Conservation (phyloP, 2,329 filamentous ascomycete species). For the Juglanconis oblonga region DNA sequence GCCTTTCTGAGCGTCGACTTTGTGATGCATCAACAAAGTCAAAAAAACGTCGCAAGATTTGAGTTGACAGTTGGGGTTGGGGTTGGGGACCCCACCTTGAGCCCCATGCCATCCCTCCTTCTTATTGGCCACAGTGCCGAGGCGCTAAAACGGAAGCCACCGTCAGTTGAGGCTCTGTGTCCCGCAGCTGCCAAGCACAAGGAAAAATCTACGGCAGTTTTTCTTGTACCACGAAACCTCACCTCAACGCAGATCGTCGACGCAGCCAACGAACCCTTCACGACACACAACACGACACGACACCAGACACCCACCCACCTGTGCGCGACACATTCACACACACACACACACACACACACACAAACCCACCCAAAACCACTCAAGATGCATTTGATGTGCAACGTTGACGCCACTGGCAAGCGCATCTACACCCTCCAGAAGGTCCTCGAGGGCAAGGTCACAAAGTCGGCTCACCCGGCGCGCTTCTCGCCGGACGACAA, state of each 20-base stretch:
- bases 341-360: neutral
- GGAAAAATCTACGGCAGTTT: neutral
- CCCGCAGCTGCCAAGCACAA: neutral
- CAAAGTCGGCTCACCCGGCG: slow-evolving; percentile 93
- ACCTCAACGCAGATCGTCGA: too few species aligned
- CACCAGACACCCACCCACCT: neutral
- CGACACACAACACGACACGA: too few species aligned
- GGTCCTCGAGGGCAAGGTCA: slow-evolving; percentile 76
- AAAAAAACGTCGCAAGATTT: neutral
- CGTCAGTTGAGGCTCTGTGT: neutral
- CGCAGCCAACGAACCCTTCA: too few species aligned
- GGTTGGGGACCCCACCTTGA: neutral
- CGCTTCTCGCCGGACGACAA: slow-evolving; percentile 98
- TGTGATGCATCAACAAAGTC: neutral
- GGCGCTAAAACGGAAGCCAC: neutral
- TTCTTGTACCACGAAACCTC: too few species aligned
- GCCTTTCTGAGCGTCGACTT: neutral
- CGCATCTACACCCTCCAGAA: slow-evolving; percentile 96
- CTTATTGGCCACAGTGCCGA: neutral
- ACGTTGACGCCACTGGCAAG: slow-evolving; percentile 76
- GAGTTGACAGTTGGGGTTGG: neutral
- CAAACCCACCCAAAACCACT: neutral
- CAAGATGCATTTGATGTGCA: slow-evolving; percentile 73
- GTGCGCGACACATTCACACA: neutral
- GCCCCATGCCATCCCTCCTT: neutral